phyloP scores from a whole-genome alignment of 768 basidiomycete genomes.

The Dendrothele bispora region DNA sequence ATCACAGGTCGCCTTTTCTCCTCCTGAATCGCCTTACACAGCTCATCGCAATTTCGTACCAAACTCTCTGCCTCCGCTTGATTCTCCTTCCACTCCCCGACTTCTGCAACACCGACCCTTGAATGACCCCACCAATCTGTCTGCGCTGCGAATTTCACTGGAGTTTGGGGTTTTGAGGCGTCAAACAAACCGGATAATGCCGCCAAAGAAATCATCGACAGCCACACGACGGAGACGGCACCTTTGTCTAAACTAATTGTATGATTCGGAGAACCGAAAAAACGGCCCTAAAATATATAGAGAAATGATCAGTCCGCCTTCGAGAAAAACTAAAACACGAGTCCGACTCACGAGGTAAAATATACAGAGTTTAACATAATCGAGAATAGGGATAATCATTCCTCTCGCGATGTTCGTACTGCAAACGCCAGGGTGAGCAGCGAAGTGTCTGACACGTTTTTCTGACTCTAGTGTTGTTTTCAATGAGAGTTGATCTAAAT shows the following conservation, averaged over 20 bases:
- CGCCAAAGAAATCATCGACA: conserved; percentile 58
- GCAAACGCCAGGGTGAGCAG: conserved; percentile 70
- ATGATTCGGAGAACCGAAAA: conserved; percentile 67
- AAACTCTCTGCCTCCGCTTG: conserved; percentile 45
- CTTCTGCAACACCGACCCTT: conserved; percentile 46
- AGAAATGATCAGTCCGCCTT: background rate
- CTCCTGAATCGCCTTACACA: conserved; percentile 39
- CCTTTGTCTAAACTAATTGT: conserved; percentile 62
- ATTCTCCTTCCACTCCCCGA: conserved; percentile 54
- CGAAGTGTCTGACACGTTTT: conserved; percentile 52
- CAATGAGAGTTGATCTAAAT: conserved; percentile 49
- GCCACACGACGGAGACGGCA: conserved; percentile 64
- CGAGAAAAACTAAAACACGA: background rate
- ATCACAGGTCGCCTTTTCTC: too few species aligned
- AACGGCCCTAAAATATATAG: conserved; percentile 51
- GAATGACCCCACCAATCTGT: conserved; percentile 58
- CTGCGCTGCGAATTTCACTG: conserved; percentile 55
- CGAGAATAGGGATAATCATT: conserved; percentile 43
- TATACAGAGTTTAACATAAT: conserved; percentile 46
- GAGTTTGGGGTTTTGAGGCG: conserved; percentile 15
- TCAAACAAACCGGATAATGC: conserved; percentile 39
- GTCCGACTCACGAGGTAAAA: conserved; percentile 71
- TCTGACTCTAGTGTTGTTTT: conserved; percentile 16
- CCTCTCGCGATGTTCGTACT: conserved; percentile 59
- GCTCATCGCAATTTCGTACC: conserved; percentile 52